Evolutionary conservation across 208 protist genomes (phyloP).

Genomic region (Leishmania arabica): DNA sequence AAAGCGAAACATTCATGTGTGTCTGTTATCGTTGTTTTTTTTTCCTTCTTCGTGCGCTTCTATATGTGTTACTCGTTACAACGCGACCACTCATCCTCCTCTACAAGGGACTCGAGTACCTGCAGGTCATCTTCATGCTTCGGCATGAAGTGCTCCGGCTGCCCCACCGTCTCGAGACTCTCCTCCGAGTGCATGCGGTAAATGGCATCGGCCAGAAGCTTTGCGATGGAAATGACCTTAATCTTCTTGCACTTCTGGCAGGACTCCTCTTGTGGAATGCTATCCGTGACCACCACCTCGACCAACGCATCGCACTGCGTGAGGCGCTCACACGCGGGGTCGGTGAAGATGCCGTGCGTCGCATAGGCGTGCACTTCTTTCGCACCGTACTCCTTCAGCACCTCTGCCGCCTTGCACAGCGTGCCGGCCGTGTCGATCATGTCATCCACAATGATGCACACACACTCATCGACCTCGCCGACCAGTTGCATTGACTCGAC

Average conservation of each 20-base stretch:
- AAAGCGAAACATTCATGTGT: neutral
- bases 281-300: constrained; percentile 93
- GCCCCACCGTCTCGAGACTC: constrained; percentile 68
- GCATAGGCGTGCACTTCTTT: constrained; percentile 93
- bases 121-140: constrained; percentile 75
- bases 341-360: constrained; percentile 96
- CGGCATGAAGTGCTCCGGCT: constrained; percentile 28
- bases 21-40: neutral
- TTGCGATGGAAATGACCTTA: constrained; percentile 86
- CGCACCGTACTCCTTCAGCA: constrained; percentile 94
- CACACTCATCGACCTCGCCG: constrained; percentile 94
- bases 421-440: constrained; percentile 98
- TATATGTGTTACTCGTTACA: constrained; percentile 13
- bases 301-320: constrained; percentile 85
- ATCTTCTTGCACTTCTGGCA: constrained; percentile 77
- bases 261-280: constrained; percentile 84
- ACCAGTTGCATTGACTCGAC: constrained; percentile 95
- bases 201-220: constrained; percentile 89
- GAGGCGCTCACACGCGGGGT: constrained; percentile 92
- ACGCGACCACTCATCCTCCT: constrained; percentile 75
- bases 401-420: constrained; percentile 94
- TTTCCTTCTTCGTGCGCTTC: neutral
- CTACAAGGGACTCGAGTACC: constrained; percentile 78
- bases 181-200: constrained; percentile 87
- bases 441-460: constrained; percentile 97